Evolutionary conservation across 192 early-diverging fungal genomes (phyloP).

Genomic region (Kickxella alabastrina): DNA sequence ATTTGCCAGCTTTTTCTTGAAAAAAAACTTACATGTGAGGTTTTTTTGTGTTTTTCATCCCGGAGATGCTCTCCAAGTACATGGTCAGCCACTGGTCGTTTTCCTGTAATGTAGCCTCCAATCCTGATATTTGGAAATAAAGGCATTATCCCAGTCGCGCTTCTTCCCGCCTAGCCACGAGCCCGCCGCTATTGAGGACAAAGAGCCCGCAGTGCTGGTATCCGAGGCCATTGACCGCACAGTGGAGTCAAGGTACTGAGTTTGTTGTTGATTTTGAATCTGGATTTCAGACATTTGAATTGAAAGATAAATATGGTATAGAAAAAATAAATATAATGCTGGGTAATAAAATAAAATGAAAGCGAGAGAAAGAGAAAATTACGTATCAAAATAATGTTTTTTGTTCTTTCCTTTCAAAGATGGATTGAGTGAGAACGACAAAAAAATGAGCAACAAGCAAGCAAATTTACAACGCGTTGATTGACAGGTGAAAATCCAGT

Average conservation of each 20-base stretch:
- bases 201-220: conserved; percentile 16
- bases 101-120: conserved; percentile 48
- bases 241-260: conserved; percentile 3
- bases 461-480: too few relatives aligned
- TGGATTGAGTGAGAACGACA: too few relatives aligned
- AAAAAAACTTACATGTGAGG: conserved; percentile 23
- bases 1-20: neutral
- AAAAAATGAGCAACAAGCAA: too few relatives aligned
- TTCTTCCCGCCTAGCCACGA: conserved; percentile 42
- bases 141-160: conserved; percentile 52
- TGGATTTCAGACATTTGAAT: neutral
- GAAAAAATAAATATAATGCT: neutral
- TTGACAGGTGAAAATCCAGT: too few relatives aligned
- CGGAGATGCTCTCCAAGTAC: conserved; percentile 40
- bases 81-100: conserved; percentile 50
- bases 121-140: conserved; percentile 39
- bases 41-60: conserved; percentile 29
- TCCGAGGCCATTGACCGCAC: conserved; percentile 19
- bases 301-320: neutral
- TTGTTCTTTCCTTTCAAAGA: too few relatives aligned
- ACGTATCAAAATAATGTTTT: too few relatives aligned
- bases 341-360: too few relatives aligned
- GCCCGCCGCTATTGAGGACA: neutral
- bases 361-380: too few relatives aligned
- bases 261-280: too few relatives aligned